Percentiles rank a stretch among this genome's conserved stretches.
phyloP scores from a whole-genome alignment of 176 grass and related monocot genomes.

The Avena insularis region DNA sequence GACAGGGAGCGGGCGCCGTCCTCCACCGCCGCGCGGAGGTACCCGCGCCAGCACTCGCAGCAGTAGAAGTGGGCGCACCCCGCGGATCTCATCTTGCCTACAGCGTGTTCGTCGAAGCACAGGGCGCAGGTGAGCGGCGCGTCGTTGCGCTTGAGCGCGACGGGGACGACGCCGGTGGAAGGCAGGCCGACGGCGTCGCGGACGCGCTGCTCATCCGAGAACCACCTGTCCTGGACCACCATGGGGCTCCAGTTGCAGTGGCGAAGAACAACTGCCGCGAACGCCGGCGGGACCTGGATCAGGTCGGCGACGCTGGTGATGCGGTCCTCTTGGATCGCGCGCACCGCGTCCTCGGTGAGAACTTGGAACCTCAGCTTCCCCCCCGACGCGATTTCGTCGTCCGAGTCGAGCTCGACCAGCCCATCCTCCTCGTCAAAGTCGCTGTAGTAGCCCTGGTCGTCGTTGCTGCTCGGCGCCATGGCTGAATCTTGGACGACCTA shows the following conservation, averaged over 20 bases:
- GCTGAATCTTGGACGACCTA: background rate
- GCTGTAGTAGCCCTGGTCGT: constrained; percentile 14
- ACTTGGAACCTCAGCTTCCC: background rate
- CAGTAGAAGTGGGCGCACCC: constrained; percentile 50
- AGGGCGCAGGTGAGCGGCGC: constrained; percentile 31
- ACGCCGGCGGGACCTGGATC: constrained; percentile 14
- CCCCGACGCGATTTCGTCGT: background rate
- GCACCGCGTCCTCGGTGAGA: background rate
- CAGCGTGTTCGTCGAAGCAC: background rate
- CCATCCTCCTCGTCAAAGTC: background rate
- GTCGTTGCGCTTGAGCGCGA: background rate
- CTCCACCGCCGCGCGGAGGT: constrained; percentile 38
- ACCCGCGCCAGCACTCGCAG: constrained; percentile 51
- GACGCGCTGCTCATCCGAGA: constrained; percentile 25
- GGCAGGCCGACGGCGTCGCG: constrained; percentile 31
- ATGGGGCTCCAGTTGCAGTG: constrained; percentile 30
- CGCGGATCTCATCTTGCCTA: constrained; percentile 17
- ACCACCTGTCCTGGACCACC: constrained; percentile 39
- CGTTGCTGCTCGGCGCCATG: background rate
- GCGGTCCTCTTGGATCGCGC: background rate
- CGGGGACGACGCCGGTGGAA: background rate
- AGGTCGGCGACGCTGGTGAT: background rate
- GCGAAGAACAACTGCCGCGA: constrained; percentile 29
- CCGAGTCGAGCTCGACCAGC: background rate
- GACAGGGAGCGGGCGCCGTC: constrained; percentile 55